Evolutionary conservation across 73 alveolate species (phyloP).

Genomic region (Uronychia setigera): DNA sequence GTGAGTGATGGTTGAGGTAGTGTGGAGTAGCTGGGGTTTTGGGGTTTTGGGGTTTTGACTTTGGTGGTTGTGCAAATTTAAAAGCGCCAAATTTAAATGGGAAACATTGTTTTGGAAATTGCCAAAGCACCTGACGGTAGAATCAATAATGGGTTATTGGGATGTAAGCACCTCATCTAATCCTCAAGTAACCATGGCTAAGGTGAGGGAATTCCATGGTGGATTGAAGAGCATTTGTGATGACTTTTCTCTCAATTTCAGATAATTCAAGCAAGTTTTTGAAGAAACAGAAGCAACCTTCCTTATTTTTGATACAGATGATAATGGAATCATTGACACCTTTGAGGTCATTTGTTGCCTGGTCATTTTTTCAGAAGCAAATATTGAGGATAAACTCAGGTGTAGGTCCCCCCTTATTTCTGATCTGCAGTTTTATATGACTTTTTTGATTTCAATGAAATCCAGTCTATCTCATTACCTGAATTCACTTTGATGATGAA

Average conservation of each 20-base stretch:
- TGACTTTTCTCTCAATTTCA: conserved; percentile 76
- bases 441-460: conserved; percentile 85
- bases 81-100: too few relatives aligned
- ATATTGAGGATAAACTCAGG: conserved; percentile 82
- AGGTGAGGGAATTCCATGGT: conserved; percentile 79
- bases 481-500: conserved; percentile 79
- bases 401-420: conserved; percentile 20
- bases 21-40: neutral
- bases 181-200: conserved; percentile 40
- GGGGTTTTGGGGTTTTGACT: too few relatives aligned
- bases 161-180: too few relatives aligned
- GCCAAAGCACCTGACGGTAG: too few relatives aligned
- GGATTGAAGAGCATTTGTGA: conserved; percentile 82
- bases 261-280: conserved; percentile 83
- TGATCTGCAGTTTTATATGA: conserved; percentile 62
- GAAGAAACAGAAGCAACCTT: conserved; percentile 74
- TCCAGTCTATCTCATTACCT: conserved; percentile 70
- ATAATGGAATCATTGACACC: conserved; percentile 82
- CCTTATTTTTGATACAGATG: conserved; percentile 84
- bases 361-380: conserved; percentile 77
- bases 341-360: conserved; percentile 84
- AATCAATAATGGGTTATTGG: too few relatives aligned
- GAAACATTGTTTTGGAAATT: too few relatives aligned
- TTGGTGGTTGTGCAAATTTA: too few relatives aligned
- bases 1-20: conserved; percentile 4